A percentile compares a stretch with the other conserved stretches of the same genome.
Conservation (phyloP, 2,329 filamentous ascomycete genomes). For the Scedosporium minutisporum region DNA sequence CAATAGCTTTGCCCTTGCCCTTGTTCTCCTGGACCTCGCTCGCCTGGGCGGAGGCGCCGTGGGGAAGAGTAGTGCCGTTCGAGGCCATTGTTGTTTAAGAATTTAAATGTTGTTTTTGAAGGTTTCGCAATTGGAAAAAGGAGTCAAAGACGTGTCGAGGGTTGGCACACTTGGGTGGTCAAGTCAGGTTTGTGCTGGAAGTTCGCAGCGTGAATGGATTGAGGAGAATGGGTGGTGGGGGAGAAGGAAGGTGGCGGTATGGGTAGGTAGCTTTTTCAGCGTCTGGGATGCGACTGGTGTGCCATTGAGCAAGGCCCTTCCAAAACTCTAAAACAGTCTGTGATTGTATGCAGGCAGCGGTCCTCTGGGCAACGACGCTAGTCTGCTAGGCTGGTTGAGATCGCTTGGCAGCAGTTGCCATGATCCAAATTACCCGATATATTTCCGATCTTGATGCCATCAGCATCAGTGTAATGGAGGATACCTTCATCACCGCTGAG, state of each 20-base stretch:
- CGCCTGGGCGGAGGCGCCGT: slow-evolving; percentile 30
- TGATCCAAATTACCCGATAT: background rate
- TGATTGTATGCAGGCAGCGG: background rate
- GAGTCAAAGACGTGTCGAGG: background rate
- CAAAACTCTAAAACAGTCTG: slow-evolving; percentile 5
- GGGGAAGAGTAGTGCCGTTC: slow-evolving; percentile 38
- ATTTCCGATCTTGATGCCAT: background rate
- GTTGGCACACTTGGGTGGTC: background rate
- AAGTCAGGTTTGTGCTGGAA: background rate
- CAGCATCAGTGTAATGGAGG: background rate
- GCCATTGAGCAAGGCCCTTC: background rate
- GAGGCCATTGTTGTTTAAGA: background rate
- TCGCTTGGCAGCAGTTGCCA: background rate
- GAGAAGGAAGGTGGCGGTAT: background rate
- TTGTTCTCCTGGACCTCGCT: slow-evolving; percentile 48
- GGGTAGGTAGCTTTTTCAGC: background rate
- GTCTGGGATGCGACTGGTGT: background rate
- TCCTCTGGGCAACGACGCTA: slow-evolving; percentile 5
- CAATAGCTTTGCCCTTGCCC: slow-evolving; percentile 75
- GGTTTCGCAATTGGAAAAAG: background rate
- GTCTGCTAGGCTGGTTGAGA: background rate
- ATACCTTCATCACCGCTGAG: no score
- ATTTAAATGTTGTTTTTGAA: background rate
- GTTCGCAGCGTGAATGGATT: background rate
- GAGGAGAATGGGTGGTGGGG: background rate